Conservation (phyloP, 805 yeast genomes). For the Myxozyma monticola region DNA sequence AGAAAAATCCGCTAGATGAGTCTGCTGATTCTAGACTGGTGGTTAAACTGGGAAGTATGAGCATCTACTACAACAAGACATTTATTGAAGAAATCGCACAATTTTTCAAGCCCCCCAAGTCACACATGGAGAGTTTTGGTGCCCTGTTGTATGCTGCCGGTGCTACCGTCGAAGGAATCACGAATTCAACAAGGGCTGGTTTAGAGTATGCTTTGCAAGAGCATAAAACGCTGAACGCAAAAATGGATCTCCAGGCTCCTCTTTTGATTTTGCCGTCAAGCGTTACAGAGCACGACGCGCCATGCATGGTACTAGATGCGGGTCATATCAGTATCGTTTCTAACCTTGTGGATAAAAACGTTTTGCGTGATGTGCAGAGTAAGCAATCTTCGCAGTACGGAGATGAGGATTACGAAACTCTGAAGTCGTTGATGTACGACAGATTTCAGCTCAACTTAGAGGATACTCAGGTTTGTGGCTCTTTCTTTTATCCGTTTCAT, state of each 20-base stretch:
- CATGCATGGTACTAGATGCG: conserved; percentile 90
- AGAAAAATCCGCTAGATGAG: conserved; percentile 80
- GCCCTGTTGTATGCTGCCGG: conserved; percentile 94
- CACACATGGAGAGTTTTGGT: conserved; percentile 82
- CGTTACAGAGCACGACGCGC: conserved; percentile 74
- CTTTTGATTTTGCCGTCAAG: conserved; percentile 82
- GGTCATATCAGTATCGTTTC: conserved; percentile 87
- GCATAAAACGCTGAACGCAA: conserved; percentile 83
- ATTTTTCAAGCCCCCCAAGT: conserved; percentile 85
- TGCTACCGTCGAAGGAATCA: conserved; percentile 86
- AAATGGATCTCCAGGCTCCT: conserved; percentile 92
- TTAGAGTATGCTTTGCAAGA: conserved; percentile 91
- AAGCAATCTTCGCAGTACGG: conserved; percentile 57
- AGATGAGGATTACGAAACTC: conserved; percentile 69
- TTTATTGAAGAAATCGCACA: conserved; percentile 71
- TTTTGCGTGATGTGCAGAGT: conserved; percentile 63
- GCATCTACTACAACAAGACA: conserved; percentile 82
- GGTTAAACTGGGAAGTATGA: conserved; percentile 79
- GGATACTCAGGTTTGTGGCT: conserved; percentile 67
- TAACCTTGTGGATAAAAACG: conserved; percentile 71
- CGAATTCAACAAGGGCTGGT: conserved; percentile 87
- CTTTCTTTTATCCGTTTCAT: neutral
- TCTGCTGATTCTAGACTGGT: conserved; percentile 76
- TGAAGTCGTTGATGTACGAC: conserved; percentile 85
- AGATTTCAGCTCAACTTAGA: conserved; percentile 72